A percentile compares a stretch with the other conserved stretches of the same genome.
Evolutionary conservation across 306 rosid genomes (phyloP).

Genomic region (Calophaca sinica): DNA sequence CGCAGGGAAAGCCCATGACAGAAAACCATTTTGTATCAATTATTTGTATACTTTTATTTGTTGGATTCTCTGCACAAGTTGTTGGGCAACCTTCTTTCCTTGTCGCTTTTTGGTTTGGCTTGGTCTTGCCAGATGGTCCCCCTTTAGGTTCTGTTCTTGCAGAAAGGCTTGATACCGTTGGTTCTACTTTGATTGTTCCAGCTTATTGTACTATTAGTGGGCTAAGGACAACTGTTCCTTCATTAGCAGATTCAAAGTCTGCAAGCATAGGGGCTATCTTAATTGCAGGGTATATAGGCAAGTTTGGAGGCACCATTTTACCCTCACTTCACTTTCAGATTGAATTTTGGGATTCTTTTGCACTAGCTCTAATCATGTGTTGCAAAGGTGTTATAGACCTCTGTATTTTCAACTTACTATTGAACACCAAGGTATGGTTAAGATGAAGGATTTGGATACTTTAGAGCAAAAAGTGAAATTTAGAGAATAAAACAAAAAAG

Average conservation of each 20-base stretch:
- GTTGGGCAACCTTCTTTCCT: conserved; percentile 39
- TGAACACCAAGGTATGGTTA: conserved; percentile 19
- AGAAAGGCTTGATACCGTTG: conserved; percentile 41
- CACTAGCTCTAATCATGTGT: conserved; percentile 47
- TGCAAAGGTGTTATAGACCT: conserved; percentile 48
- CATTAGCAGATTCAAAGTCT: neutral
- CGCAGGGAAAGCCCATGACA: conserved; percentile 34
- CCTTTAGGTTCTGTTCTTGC: conserved; percentile 46
- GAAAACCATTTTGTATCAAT: conserved; percentile 27
- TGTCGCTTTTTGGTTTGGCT: conserved; percentile 36
- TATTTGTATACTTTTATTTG: conserved; percentile 30
- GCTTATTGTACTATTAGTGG: conserved; percentile 43
- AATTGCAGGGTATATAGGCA: conserved; percentile 27
- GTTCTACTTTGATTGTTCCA: conserved; percentile 44
- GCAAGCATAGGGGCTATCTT: neutral
- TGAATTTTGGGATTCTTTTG: conserved; percentile 45
- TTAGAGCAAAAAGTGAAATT: too few species aligned
- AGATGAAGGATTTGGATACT: too few species aligned
- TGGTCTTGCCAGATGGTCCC: conserved; percentile 44
- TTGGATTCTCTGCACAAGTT: conserved; percentile 13
- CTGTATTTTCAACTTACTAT: neutral
- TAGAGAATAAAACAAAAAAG: too few species aligned
- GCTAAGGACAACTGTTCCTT: conserved; percentile 18
- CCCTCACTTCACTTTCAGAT: conserved; percentile 42
- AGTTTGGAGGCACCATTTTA: conserved; percentile 43